A percentile compares a stretch with the other conserved stretches of the same genome.
Evolutionary conservation across 75 land plant species (phyloP).

Genomic region (Picea glauca): DNA sequence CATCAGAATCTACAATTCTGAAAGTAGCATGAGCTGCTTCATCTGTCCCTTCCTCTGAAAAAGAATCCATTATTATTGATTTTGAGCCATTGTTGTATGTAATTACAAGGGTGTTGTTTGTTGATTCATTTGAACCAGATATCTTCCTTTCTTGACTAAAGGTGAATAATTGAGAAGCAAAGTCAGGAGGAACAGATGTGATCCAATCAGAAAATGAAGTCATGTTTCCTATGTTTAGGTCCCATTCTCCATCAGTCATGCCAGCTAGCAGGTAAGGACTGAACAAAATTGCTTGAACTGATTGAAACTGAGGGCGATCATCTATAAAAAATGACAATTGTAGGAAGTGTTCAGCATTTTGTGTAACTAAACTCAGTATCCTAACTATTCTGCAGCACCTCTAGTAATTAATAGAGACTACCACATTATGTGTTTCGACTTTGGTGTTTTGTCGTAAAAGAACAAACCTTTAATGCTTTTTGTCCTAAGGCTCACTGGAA

Average conservation of each 20-base stretch:
- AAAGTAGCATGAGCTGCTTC: conserved; percentile 49
- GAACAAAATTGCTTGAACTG: conserved; percentile 69
- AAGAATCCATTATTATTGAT: conserved; percentile 25
- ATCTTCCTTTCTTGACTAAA: conserved; percentile 18
- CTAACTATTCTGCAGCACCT: neutral
- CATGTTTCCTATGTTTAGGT: conserved; percentile 18
- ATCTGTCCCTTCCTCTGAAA: conserved; percentile 28
- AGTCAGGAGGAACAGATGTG: conserved; percentile 27
- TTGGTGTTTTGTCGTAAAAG: neutral
- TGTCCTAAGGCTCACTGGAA: neutral
- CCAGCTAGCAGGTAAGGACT: conserved; percentile 85
- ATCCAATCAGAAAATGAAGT: conserved; percentile 32
- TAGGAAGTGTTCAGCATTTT: no score
- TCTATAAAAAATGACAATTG: conserved; percentile 35
- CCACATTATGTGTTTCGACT: neutral
- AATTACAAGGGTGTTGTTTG: conserved; percentile 13
- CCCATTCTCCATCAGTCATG: conserved; percentile 47
- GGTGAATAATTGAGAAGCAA: conserved; percentile 32
- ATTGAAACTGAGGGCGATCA: conserved; percentile 57
- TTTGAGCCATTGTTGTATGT: conserved; percentile 15
- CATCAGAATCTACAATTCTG: conserved; percentile 21
- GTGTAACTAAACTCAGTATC: no score
- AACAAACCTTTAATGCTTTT: neutral
- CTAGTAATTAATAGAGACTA: neutral
- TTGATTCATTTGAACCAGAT: neutral